Evolutionary conservation across 2,329 filamentous ascomycete species (phyloP).

Genomic region (Fusarium pilosicola): DNA sequence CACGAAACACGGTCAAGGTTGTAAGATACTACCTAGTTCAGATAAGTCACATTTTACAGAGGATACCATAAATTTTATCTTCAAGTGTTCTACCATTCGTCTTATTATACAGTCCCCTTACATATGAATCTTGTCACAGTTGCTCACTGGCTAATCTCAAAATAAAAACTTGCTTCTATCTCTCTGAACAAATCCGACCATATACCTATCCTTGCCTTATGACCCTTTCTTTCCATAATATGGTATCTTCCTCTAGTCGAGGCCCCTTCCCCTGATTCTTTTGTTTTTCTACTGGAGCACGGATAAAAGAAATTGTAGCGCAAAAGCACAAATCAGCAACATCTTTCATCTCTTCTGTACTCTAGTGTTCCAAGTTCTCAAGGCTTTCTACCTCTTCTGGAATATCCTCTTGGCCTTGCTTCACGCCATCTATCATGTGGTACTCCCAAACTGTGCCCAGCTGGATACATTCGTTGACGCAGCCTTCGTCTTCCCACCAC

Average conservation of each 20-base stretch:
- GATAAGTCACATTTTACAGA: rapidly evolving
- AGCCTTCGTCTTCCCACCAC: conserved; percentile 71
- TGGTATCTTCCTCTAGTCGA: neutral
- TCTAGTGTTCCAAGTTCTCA: neutral
- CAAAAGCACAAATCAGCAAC: conserved; percentile 4
- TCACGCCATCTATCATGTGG: conserved; percentile 65
- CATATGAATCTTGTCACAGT: neutral
- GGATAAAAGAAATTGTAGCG: neutral
- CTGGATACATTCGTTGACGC: conserved; percentile 64
- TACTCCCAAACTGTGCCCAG: conserved; percentile 69
- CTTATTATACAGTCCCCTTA: neutral
- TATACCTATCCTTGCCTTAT: neutral
- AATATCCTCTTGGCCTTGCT: conserved; percentile 48
- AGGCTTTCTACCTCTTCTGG: conserved; percentile 1
- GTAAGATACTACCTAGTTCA: neutral
- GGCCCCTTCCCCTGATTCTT: neutral
- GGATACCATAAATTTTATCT: no score
- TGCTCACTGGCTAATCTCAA: neutral
- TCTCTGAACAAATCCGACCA: neutral
- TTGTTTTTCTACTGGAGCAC: neutral
- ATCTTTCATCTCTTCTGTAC: neutral
- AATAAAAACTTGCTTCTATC: neutral
- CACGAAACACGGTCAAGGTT: neutral
- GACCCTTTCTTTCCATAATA: neutral
- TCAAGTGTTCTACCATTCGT: neutral